Evolutionary conservation across 257 asterid species (phyloP), one percentile per base, ranked within the genome.

Genomic region (Solanum pimpinellifolium): DNA sequence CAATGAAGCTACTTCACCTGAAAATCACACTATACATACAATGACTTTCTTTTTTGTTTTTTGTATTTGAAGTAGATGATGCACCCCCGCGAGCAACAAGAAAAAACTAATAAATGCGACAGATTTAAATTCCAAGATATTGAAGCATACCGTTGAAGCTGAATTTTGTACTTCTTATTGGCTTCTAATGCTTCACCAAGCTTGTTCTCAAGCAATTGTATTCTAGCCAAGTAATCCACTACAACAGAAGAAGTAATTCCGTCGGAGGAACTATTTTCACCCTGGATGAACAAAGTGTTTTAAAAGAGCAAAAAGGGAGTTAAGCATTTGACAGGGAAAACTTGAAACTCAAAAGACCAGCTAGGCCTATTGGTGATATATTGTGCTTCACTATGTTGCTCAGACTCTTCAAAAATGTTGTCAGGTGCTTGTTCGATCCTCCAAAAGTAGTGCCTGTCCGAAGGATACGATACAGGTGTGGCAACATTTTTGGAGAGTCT

Each of bases 121-220:
- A 56, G 20, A 18, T 4, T 56, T 56, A 56, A 18, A 56, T 56
- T 68, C 42, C n/a, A 70, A 31, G 77, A 7, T 8, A 2, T 72
- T 33, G 15, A 72, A 33, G 11, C 81, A 21, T 73, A 93, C 98
- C 98, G 91, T 41, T 91, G 90, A 21, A 90, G 89, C 92, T 87
- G 92, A 89, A 80, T 88, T 83, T 89, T 91, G 88, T 65, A 86
- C 72, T 75, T 88, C 84, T 89, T 91, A 69, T 85, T 91, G 60
- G 82, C 87, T 27, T 89, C 92, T 75, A 87, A 70, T 68, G 86
- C 89, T 89, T 91, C 93, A 33, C 88, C 87, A 88, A 85, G 82
- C 83, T 89, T 90, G 56, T 77, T 87, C 87, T 91, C 91, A 13
- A 89, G 90, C 87, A 87, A 21, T 41, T 85, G 85, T 25, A 35